Evolutionary conservation across 768 basidiomycete genomes (phyloP).

Genomic region (Rubroboletus satanas): DNA sequence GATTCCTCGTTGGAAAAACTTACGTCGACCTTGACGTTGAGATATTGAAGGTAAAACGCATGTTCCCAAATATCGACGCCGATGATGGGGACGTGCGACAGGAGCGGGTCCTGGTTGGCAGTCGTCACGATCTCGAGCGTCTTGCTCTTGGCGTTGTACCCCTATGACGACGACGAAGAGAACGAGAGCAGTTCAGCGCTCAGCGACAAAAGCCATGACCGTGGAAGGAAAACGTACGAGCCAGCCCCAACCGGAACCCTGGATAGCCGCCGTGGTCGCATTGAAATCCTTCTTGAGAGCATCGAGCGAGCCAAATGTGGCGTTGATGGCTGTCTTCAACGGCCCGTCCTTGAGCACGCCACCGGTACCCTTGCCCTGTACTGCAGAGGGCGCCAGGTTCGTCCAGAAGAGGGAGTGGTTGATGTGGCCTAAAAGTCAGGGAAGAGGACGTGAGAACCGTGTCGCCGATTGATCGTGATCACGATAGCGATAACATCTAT

Average conservation of each 20-base stretch:
- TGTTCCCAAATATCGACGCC: conserved; percentile 97
- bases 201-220: not conserved
- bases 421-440: conserved; percentile 62
- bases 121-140: conserved; percentile 87
- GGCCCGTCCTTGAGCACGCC: conserved; percentile 58
- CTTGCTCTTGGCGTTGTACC: conserved; percentile 60
- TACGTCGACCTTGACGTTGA: conserved; percentile 91
- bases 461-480: conserved; percentile 2
- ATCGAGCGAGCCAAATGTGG: conserved; percentile 68
- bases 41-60: conserved; percentile 94
- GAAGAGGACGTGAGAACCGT: not conserved
- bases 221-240: conserved; percentile 52
- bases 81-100: conserved; percentile 74
- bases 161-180: conserved; percentile 39
- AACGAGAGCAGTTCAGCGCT: not conserved
- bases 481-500: conserved; percentile 12
- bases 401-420: conserved; percentile 97
- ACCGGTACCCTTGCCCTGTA: conserved; percentile 53
- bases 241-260: conserved; percentile 97
- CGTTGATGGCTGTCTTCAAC: conserved; percentile 60
- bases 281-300: conserved; percentile 79
- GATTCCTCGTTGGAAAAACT: conserved; percentile 29
- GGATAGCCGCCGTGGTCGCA: conserved; percentile 76
- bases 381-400: conserved; percentile 71
- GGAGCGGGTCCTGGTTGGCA: conserved; percentile 91